phyloP scores from a whole-genome alignment of 2,329 filamentous ascomycete genomes.

The Tolypocladium inflatum region DNA sequence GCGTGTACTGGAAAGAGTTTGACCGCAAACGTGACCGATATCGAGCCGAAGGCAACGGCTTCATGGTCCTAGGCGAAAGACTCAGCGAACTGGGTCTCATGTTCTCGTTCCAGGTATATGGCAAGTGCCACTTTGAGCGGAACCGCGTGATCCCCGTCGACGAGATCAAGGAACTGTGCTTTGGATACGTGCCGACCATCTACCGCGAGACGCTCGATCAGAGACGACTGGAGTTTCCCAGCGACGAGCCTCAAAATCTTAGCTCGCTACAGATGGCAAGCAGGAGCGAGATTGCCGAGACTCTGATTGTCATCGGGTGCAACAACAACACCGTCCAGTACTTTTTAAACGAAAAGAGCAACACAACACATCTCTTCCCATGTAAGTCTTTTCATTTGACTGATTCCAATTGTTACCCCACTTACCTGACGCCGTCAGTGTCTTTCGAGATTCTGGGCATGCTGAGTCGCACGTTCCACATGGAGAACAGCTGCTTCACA shows the following conservation, averaged over 20 bases:
- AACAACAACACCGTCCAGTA: slow-evolving; percentile 40
- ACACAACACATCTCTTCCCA: slow-evolving; percentile 40
- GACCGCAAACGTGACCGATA: slow-evolving; percentile 40
- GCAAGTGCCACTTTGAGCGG: slow-evolving; percentile 34
- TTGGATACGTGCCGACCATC: slow-evolving; percentile 46
- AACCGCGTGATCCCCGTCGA: slow-evolving; percentile 44
- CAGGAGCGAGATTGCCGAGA: slow-evolving; percentile 39
- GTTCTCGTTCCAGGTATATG: slow-evolving; percentile 43
- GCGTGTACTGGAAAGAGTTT: slow-evolving; percentile 51
- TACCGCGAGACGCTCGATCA: slow-evolving; percentile 31
- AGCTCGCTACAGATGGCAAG: slow-evolving; percentile 38
- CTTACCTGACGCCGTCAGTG: slow-evolving; percentile 23
- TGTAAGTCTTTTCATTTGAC: slow-evolving; percentile 19
- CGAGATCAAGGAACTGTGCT: slow-evolving; percentile 44
- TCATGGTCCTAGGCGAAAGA: slow-evolving; percentile 36
- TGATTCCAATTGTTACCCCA: neutral
- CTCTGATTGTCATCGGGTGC: slow-evolving; percentile 43
- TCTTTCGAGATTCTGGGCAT: slow-evolving; percentile 51
- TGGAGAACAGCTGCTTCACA: slow-evolving; percentile 38
- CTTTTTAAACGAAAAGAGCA: slow-evolving; percentile 26
- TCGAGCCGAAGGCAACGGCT: slow-evolving; percentile 46
- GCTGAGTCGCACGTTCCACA: slow-evolving; percentile 40
- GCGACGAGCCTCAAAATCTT: slow-evolving; percentile 31
- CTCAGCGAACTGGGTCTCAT: slow-evolving; percentile 41
- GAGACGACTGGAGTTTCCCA: slow-evolving; percentile 26